A percentile compares a stretch with the other conserved stretches of the same genome.
Evolutionary conservation across 2,329 filamentous ascomycete genomes (phyloP).

Genomic region (Colletotrichum sp.): DNA sequence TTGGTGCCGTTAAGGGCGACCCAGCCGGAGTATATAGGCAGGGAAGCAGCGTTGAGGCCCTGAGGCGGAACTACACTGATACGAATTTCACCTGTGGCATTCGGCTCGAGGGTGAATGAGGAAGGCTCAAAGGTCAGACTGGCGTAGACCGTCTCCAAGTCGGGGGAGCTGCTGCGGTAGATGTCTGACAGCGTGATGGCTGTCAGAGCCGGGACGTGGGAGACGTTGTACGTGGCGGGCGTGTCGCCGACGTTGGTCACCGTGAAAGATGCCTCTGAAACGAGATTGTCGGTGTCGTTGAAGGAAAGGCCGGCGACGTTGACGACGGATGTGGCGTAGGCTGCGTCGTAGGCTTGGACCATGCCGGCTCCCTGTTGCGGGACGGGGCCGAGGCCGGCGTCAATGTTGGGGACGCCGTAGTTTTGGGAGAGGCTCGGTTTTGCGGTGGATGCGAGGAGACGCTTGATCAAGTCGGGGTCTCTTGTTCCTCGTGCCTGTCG

Average conservation of each 20-base stretch:
- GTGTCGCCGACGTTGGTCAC: slow-evolving; percentile 58
- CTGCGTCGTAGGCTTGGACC: slow-evolving; percentile 64
- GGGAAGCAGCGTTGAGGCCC: slow-evolving; percentile 29
- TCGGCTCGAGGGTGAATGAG: slow-evolving; percentile 18
- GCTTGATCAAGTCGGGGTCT: slow-evolving; percentile 53
- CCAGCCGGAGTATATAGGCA: slow-evolving; percentile 51
- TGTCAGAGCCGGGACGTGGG: slow-evolving; percentile 54
- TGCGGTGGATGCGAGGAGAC: slow-evolving; percentile 54
- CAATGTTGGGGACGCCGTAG: neutral
- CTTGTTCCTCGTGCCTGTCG: slow-evolving; percentile 43
- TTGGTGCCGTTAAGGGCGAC: slow-evolving; percentile 43
- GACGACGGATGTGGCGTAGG: slow-evolving; percentile 57
- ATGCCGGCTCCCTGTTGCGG: slow-evolving; percentile 66
- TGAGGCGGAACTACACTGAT: slow-evolving; percentile 48
- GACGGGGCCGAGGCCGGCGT: slow-evolving; percentile 47
- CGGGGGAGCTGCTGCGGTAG: slow-evolving; percentile 49
- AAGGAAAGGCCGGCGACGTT: slow-evolving; percentile 62
- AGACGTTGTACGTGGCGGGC: slow-evolving; percentile 55
- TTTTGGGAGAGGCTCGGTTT: slow-evolving; percentile 41
- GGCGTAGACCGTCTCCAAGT: slow-evolving; percentile 34
- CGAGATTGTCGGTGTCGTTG: slow-evolving; percentile 66
- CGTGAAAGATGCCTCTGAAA: slow-evolving; percentile 52
- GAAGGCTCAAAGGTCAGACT: neutral
- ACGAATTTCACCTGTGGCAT: slow-evolving; percentile 46
- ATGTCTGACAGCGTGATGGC: slow-evolving; percentile 28